Base-by-base conservation (phyloP, 306 rosid species). In the Casuarina glauca region DNA sequence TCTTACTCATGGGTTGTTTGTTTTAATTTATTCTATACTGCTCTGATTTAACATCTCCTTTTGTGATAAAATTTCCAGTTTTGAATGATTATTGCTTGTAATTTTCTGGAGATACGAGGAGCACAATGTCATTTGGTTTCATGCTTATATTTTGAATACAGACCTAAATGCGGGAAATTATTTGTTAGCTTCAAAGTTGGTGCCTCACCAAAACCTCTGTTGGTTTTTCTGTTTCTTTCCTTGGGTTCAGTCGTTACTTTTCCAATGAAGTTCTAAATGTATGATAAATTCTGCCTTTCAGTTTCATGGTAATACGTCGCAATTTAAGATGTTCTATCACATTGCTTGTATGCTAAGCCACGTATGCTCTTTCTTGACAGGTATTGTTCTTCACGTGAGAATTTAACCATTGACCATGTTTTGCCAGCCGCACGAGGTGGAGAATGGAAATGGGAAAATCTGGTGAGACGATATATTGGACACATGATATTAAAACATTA, bases 341-440 rank as follows among this genome's bases (percentile, higher is more conserved):
- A 13, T 15, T 6, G 17, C 26, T 41, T 66, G 45, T 66, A 39
- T 42, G 42, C 11, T 16, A 83, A 77, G 74, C 70, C 19, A 58
- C 69, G 32, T 10, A 48, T 76, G 60, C 54, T 70, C 76, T 72
- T 82, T 72, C 57, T 73, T 74, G 46, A 82, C 96, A 94, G 97
- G 91, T 94, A 92, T 83, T 94, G 98, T 84, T 92, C 86, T 75
- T 83, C 95, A 9, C 82, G 51, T 26, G 95, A 94, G 50, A 89
- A 93, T 86, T 88, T 94, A 91, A 94, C 98, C 53, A 92, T 94
- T 79, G 98, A 94, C 82, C 98, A 94, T 58, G 95, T 94, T 78
- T 46, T 90, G 63, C 97, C 97, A 17, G 67, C 73, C 60, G 88
- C 97, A 61, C 85, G 80, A 38, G 98, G 98, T 41, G 98, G 98